A percentile compares a stretch with the other conserved stretches of the same genome.
Evolutionary conservation across 495 filamentous ascomycete genomes (phyloP).

Genomic region (Tuber magnatum): DNA sequence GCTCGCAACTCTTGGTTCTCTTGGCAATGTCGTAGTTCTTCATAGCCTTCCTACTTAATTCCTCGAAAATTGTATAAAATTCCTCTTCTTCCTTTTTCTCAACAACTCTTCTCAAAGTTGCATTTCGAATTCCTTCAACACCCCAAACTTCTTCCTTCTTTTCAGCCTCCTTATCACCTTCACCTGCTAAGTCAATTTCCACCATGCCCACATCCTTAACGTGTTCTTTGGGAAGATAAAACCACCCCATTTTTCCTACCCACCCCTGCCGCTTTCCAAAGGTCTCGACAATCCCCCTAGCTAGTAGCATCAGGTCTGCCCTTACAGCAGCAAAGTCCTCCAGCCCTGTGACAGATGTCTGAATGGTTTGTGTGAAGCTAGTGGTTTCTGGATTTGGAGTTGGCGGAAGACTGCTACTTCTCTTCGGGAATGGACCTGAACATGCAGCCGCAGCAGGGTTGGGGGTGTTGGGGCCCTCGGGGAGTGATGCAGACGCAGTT

Average conservation of each 20-base stretch:
- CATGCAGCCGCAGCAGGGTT: not conserved
- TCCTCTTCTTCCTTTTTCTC: constrained; percentile 31
- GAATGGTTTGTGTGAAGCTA: constrained; percentile 29
- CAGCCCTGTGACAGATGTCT: constrained; percentile 52
- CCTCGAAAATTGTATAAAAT: constrained; percentile 60
- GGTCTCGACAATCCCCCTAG: constrained; percentile 67
- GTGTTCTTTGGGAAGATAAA: constrained; percentile 53
- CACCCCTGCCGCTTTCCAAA: constrained; percentile 67
- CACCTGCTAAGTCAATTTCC: constrained; percentile 50
- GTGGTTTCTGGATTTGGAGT: constrained; percentile 27
- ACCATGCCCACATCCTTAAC: constrained; percentile 49
- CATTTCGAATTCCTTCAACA: constrained; percentile 40
- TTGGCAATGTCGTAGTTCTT: constrained; percentile 64
- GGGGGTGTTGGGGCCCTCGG: constrained; percentile 19
- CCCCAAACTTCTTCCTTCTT: constrained; percentile 26
- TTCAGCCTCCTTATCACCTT: constrained; percentile 16
- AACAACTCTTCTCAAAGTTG: constrained; percentile 17
- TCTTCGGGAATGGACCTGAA: constrained; percentile 25
- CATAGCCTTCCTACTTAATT: constrained; percentile 45
- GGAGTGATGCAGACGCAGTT: constrained; percentile 33
- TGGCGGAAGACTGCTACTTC: constrained; percentile 36
- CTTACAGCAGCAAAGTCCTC: constrained; percentile 76
- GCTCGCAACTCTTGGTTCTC: constrained; percentile 65
- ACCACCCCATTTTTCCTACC: constrained; percentile 62
- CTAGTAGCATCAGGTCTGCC: constrained; percentile 73